phyloP scores from a whole-genome alignment of 169 alveolate genomes.

The Plasmodium sp. region DNA sequence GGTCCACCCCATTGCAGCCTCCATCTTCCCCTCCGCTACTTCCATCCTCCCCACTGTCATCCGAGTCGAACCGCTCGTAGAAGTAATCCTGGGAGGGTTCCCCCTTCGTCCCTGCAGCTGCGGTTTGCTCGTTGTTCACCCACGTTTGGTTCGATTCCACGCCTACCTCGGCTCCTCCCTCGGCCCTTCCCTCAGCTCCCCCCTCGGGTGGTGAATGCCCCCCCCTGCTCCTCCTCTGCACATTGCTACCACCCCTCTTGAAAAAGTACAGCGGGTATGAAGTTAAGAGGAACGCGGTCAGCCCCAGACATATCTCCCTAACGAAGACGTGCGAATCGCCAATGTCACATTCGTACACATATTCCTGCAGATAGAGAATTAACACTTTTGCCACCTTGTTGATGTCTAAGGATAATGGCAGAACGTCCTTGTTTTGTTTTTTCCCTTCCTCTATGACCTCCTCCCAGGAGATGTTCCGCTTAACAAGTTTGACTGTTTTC shows the following conservation, averaged over 20 bases:
- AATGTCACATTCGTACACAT: conserved; percentile 55
- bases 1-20: not conserved
- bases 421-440: conserved; percentile 6
- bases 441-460: conserved; percentile 27
- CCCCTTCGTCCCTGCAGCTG: not conserved
- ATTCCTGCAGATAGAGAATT: conserved; percentile 58
- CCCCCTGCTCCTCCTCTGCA: not conserved
- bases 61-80: conserved; percentile 25
- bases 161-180: not conserved
- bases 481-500: conserved; percentile 7
- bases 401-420: conserved; percentile 18
- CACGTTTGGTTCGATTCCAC: not conserved
- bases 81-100: conserved; percentile 4
- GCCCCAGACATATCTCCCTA: conserved; percentile 49
- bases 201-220: not conserved
- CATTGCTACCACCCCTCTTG: not conserved
- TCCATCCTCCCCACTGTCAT: conserved; percentile 32
- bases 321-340: conserved; percentile 73
- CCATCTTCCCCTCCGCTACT: not conserved
- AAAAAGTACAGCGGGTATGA: conserved; percentile 58
- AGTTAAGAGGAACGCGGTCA: conserved; percentile 39
- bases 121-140: not conserved
- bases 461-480: conserved; percentile 31
- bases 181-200: not conserved
- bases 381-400: conserved; percentile 41